Evolutionary conservation across 306 rosid genomes (phyloP).

Genomic region (Coriaria nepalensis): DNA sequence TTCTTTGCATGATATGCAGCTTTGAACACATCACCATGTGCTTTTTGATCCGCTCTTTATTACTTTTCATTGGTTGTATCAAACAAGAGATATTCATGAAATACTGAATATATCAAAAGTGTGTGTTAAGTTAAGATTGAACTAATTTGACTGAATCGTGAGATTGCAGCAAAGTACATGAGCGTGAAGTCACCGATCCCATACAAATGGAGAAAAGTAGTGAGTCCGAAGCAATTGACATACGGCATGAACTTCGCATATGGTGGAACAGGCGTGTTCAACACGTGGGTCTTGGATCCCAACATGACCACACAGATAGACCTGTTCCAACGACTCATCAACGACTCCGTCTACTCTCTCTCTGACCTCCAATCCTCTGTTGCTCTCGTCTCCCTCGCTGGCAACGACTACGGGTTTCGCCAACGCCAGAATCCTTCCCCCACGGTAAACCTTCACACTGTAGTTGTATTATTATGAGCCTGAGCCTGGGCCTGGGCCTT

Average conservation of each 20-base stretch:
- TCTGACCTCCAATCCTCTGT: conserved; percentile 37
- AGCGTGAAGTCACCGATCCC: conserved; percentile 68
- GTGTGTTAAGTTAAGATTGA: too few relatives aligned
- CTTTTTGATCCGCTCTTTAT: too few relatives aligned
- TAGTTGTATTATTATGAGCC: too few relatives aligned
- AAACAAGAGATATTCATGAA: too few relatives aligned
- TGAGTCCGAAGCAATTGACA: conserved; percentile 24
- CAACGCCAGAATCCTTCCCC: conserved; percentile 24
- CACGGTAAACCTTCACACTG: conserved; percentile 21
- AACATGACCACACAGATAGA: conserved; percentile 81
- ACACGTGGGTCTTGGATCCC: conserved; percentile 38
- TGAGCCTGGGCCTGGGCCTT: too few relatives aligned
- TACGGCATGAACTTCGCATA: conserved; percentile 77
- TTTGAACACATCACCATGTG: too few relatives aligned
- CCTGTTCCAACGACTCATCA: conserved; percentile 26
- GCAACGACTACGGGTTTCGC: conserved; percentile 58
- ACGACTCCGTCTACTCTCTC: conserved; percentile 17
- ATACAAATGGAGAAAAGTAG: conserved; percentile 37
- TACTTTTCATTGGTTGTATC: too few relatives aligned
- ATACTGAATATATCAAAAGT: too few relatives aligned
- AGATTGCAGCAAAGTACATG: conserved; percentile 44
- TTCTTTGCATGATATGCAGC: conserved; percentile 8
- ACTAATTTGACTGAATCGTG: too few relatives aligned
- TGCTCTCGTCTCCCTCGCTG: conserved; percentile 59
- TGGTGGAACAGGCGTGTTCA: conserved; percentile 79